Percentiles rank a stretch among this genome's conserved stretches.
Conservation (phyloP, 129 eudicot species). For the Calendula officinalis region DNA sequence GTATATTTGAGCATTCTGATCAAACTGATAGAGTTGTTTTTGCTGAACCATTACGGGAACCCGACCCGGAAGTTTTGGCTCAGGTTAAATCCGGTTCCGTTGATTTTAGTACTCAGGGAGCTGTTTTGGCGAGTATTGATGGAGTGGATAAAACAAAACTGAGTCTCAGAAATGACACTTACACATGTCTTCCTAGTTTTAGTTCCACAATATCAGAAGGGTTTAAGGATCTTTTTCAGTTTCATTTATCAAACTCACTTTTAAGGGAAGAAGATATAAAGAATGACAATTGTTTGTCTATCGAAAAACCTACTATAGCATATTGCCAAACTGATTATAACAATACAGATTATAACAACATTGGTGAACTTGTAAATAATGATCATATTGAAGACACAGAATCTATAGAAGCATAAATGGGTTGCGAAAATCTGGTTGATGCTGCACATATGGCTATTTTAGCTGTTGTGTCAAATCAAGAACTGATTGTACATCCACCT, state of each 20-base stretch:
- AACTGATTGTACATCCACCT: conserved; percentile 81
- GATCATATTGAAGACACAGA: no score
- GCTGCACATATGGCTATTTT: conserved; percentile 98
- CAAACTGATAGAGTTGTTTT: conserved; percentile 78
- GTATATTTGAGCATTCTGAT: conserved; percentile 72
- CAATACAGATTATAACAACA: not conserved
- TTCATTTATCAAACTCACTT: conserved; percentile 24
- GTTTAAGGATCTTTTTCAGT: conserved; percentile 24
- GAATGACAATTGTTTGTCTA: conserved; percentile 13
- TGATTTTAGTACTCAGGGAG: conserved; percentile 67
- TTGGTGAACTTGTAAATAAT: no score
- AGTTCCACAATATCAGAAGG: conserved; percentile 9
- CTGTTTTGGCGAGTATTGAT: conserved; percentile 68
- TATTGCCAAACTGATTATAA: conserved; percentile 30
- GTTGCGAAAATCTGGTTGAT: conserved; percentile 69
- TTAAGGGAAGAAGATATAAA: conserved; percentile 20
- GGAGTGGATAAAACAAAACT: conserved; percentile 54
- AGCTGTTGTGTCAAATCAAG: conserved; percentile 83
- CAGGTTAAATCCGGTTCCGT: conserved; percentile 82
- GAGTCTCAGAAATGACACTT: conserved; percentile 17
- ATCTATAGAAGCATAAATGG: no score
- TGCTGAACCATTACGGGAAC: conserved; percentile 83
- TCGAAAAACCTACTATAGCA: conserved; percentile 24
- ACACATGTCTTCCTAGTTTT: conserved; percentile 14
- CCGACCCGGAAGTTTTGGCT: conserved; percentile 73